Conservation (phyloP, 2,329 filamentous ascomycete species). For the Cordyceps javanica region DNA sequence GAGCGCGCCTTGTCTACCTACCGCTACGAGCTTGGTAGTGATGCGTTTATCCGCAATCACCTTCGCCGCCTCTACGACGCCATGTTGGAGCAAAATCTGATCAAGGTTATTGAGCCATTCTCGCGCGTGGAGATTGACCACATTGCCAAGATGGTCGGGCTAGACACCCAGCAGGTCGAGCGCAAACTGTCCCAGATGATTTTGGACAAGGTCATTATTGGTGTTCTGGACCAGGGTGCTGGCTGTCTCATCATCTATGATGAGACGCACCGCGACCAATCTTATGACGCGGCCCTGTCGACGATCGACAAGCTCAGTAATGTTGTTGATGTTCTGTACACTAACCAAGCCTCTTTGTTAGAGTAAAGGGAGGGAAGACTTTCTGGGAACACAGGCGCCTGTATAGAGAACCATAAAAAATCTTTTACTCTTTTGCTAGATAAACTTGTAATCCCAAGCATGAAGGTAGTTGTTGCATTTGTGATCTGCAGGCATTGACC, state of each 20-base stretch:
- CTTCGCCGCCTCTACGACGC: constrained; percentile 93
- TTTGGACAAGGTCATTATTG: constrained; percentile 96
- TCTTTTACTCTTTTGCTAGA: neutral
- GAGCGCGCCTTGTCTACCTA: constrained; percentile 87
- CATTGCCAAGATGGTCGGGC: constrained; percentile 93
- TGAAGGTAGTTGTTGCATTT: neutral
- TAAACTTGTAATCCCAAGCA: neutral
- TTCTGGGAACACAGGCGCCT: neutral
- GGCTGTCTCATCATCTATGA: constrained; percentile 96
- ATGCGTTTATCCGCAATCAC: constrained; percentile 95
- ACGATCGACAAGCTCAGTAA: constrained; percentile 97
- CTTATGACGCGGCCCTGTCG: constrained; percentile 87
- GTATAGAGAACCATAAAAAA: constrained; percentile 1
- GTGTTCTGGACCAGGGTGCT: constrained; percentile 94
- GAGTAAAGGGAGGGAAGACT: constrained; percentile 49
- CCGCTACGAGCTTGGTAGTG: constrained; percentile 87
- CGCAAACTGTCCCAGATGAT: constrained; percentile 99
- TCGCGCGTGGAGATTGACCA: constrained; percentile 94
- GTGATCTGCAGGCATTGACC: neutral
- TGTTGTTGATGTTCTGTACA: constrained; percentile 95
- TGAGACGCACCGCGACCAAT: constrained; percentile 86
- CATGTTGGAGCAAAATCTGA: constrained; percentile 98
- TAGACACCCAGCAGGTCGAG: constrained; percentile 95
- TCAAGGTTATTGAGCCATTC: constrained; percentile 99
- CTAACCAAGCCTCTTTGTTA: constrained; percentile 91